phyloP scores from a whole-genome alignment of 768 basidiomycete species.

The Suillus americanus region DNA sequence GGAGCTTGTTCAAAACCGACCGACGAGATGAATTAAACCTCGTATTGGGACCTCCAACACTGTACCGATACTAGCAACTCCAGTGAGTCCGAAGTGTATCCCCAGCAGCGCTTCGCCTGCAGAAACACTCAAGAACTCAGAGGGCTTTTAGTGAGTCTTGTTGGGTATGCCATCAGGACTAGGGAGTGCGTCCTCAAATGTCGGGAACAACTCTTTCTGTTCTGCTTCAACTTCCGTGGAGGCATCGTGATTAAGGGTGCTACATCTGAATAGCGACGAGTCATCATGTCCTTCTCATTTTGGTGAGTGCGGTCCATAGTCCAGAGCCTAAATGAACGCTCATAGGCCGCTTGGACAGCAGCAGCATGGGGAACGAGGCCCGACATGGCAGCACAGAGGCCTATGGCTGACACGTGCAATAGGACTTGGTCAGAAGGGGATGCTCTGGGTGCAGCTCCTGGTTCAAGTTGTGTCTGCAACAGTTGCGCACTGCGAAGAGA shows the following conservation, averaged over 20 bases:
- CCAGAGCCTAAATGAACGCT: constrained; percentile 81
- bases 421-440: constrained; percentile 44
- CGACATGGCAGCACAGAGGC: constrained; percentile 20
- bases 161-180: constrained; percentile 8
- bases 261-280: constrained; percentile 75
- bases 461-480: constrained; percentile 28
- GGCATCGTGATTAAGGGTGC: constrained; percentile 50
- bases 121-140: constrained; percentile 29
- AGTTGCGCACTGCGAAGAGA: constrained; percentile 42
- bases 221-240: constrained; percentile 74
- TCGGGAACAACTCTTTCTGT: constrained; percentile 90
- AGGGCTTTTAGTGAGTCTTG: constrained; percentile 3
- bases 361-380: constrained; percentile 5
- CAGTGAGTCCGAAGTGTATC: constrained; percentile 50
- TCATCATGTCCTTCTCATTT: constrained; percentile 59
- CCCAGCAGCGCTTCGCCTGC: constrained; percentile 36
- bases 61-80: not conserved
- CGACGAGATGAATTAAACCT: constrained; percentile 36
- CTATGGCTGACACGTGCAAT: constrained; percentile 47
- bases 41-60: constrained; percentile 5
- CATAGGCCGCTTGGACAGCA: constrained; percentile 53
- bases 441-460: constrained; percentile 25
- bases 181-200: constrained; percentile 63
- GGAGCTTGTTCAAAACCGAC: constrained; percentile 32
- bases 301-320: constrained; percentile 73